Conservation (phyloP, 495 filamentous ascomycete species). For the Penicillium canescens region DNA sequence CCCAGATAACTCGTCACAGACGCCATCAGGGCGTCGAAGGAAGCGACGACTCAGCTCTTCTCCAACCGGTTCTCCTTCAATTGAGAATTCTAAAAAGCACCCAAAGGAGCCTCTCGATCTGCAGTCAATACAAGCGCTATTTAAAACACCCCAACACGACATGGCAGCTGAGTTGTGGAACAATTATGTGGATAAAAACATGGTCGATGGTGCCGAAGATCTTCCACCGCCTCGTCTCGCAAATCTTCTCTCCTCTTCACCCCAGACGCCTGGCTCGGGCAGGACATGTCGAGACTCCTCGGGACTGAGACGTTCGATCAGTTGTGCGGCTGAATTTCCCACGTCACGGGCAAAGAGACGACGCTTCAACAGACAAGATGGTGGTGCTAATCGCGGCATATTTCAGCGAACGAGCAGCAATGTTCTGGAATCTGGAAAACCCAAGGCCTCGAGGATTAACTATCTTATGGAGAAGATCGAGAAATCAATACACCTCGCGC, state of each 20-base stretch:
- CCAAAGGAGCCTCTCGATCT: constrained; percentile 48
- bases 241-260: constrained; percentile 71
- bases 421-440: constrained; percentile 47
- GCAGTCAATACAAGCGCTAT: constrained; percentile 53
- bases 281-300: constrained; percentile 47
- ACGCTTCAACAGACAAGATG: constrained; percentile 33
- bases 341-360: constrained; percentile 56
- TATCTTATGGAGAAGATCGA: constrained; percentile 68
- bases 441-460: constrained; percentile 61
- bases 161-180: constrained; percentile 86
- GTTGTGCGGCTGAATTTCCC: constrained; percentile 68
- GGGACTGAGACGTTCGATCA: constrained; percentile 64
- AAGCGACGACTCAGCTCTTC: constrained; percentile 85
- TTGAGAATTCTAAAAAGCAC: constrained; percentile 42
- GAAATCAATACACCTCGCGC: constrained; percentile 51
- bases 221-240: constrained; percentile 55
- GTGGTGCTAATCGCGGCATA: constrained; percentile 35
- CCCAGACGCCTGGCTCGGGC: constrained; percentile 54
- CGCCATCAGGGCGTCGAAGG: constrained; percentile 52
- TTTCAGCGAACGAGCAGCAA: constrained; percentile 53
- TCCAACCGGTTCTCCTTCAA: constrained; percentile 68
- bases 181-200: constrained; percentile 61
- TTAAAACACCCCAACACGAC: constrained; percentile 78
- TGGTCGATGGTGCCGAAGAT: constrained; percentile 35
- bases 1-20: constrained; percentile 38